phyloP scores from a whole-genome alignment of 208 protist species.

The Trypanosoma conorhini region DNA sequence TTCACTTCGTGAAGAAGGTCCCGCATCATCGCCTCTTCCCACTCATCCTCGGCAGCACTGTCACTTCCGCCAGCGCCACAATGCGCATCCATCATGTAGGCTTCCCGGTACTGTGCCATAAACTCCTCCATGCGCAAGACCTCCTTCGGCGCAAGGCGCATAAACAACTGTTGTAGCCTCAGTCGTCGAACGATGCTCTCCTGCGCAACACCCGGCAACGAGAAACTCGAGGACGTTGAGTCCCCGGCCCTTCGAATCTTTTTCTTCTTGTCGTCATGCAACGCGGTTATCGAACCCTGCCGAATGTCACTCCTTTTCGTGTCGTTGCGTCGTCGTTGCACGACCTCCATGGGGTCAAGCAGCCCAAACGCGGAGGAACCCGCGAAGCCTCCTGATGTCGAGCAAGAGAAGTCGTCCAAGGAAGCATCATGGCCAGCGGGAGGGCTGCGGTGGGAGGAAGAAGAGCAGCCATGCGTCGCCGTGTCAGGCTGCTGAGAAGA shows the following conservation, averaged over 20 bases:
- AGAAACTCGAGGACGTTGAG: neutral
- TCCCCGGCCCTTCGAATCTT: neutral
- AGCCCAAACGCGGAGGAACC: neutral
- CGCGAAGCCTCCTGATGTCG: neutral
- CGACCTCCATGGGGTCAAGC: slow-evolving; percentile 10
- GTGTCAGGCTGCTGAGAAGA: neutral
- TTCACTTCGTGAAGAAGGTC: slow-evolving; percentile 11
- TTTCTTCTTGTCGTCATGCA: neutral
- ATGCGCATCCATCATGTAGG: neutral
- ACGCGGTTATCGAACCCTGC: too few species aligned
- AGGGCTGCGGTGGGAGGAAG: neutral
- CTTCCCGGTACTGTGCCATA: slow-evolving; percentile 8
- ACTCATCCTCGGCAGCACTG: slow-evolving; percentile 9
- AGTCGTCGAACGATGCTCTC: neutral
- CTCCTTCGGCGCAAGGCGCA: slow-evolving; percentile 8
- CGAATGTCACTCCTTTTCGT: too few species aligned
- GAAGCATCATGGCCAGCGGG: neutral
- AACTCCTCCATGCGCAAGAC: slow-evolving; percentile 14
- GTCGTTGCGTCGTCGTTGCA: neutral
- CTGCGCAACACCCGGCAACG: neutral
- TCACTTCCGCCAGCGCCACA: neutral
- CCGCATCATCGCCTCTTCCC: slow-evolving; percentile 13
- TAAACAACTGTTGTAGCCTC: slow-evolving; percentile 13
- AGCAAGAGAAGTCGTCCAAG: neutral
- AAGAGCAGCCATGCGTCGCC: neutral